Evolutionary conservation across 768 basidiomycete species (phyloP), one percentile per base, ranked within the genome.

Genomic region (Russula emetica): DNA sequence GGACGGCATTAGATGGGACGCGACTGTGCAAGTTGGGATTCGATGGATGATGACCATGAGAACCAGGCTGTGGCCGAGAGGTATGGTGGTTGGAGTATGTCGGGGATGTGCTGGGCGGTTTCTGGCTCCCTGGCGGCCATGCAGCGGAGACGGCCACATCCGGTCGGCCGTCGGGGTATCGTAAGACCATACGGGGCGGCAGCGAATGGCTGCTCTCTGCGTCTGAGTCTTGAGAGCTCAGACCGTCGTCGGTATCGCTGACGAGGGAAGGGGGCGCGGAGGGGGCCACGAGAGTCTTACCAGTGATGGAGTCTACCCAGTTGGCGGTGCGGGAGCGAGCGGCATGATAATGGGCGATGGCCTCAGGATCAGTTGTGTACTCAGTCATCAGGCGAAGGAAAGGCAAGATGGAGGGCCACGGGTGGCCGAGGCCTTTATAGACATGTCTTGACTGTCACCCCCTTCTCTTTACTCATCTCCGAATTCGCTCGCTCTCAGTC

Each of bases 171-270:
- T 87, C 84, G 24, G 76, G 78, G 72, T 85, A 91, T 60, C 82
- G 82, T 69, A 90, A 74, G 63, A 90, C 74, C 86, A 91, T 88
- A 69, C 81, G 83, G 4, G 89, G 88, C 1, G 89, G 89, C 13
- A 83, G 69, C 0, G 80, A 81, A 63, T 75, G 76, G 18, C 72
- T 67, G 66, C 78, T 80, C 62, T 73, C 76, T 0, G 72, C 73
- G 69, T 80, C 80, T 5, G 80, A 80, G 7, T 74, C 77, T 60
- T 61, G 72, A 56, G 69, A 72, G 64, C 70, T 71, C 64, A 74
- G 72, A 10, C 72, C 71, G 61, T 76, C 74, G 61, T 76, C 74
- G 0, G 71, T 69, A 61, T 76, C 74, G 57, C 57, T 64, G 58
- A 69, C 62, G 2, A 69, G 60, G 26, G 70, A 70, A 2, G 69